Evolutionary conservation across 148 eudicot species (phyloP), one percentile per base, ranked within the genome.

Genomic region (Chenopodium quinoa): DNA sequence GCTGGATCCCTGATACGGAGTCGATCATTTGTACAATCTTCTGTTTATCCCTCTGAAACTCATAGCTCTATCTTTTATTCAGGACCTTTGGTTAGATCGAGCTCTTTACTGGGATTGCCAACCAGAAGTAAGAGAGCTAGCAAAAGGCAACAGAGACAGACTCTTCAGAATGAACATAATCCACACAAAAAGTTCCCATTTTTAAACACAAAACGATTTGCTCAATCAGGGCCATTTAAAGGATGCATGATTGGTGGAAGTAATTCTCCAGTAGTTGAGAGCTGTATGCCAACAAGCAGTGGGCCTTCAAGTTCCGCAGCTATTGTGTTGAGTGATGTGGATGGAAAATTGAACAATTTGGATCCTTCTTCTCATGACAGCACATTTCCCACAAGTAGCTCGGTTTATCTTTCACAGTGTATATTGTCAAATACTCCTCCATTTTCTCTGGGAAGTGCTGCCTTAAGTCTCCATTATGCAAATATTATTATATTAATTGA

Each of bases 401-500:
- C 87, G 6, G 79, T 84, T 54, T 87, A 90, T 77, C 81, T 85
- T 82, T 83, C 88, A 62, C 89, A 90, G 85, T 88, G 81, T 79
- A 84, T 78, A 67, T 80, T 84, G 81, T 83, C 89, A 68, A 82
- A 84, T 56, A 87, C 88, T 69, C 91, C 89, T 71, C 80, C 89
- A 29, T 84, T 75, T 68, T 89, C 98, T 66, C 90, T 95, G 58
- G 98, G 97, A 74, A 81, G 82, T 29, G 89, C 93, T 78, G 93
- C 92, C 76, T 87, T 95, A 81, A 89, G 92, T 84, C 94, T 95
- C 75, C 96, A 91, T 70, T 95, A 95, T 69, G 98, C 98, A 29
- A 92, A 95, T 85, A 71, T 90, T 52, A 91, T 95, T 77, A 88
- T 93, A 75, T 74, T 92, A 50, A 88, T 95, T 4, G 98, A 95